A percentile compares a stretch with the other conserved stretches of the same genome.
Conservation (phyloP, 2,329 filamentous ascomycete genomes). For the Fusarium poae region DNA sequence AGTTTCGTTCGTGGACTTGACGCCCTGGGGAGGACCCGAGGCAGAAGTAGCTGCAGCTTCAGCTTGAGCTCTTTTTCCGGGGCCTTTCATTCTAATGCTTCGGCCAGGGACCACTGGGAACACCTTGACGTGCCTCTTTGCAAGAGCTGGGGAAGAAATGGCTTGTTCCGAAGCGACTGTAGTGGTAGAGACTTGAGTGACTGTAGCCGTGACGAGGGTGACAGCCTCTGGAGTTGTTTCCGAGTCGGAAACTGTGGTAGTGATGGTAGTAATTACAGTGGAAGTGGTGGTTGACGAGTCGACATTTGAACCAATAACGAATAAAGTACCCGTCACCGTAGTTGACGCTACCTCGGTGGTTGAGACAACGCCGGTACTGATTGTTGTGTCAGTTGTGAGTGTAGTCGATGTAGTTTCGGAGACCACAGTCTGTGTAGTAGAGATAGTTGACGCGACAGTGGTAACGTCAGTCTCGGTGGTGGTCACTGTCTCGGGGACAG, state of each 20-base stretch:
- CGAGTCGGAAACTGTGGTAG: not conserved
- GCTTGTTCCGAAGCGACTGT: not conserved
- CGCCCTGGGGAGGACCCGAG: not conserved
- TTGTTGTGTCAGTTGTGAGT: not conserved
- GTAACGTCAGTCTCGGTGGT: not conserved
- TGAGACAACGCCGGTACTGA: not conserved
- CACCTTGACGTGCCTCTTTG: too few species aligned
- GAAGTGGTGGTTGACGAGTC: not conserved
- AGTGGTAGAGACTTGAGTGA: not conserved
- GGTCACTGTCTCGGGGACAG: not conserved
- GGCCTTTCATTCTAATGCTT: too few species aligned
- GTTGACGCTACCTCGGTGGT: not conserved
- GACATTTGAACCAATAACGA: not conserved
- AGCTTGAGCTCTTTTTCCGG: not conserved
- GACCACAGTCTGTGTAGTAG: not conserved
- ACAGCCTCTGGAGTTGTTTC: not conserved
- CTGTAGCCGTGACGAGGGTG: not conserved
- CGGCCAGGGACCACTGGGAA: too few species aligned
- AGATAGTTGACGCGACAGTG: not conserved
- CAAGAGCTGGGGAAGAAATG: not conserved
- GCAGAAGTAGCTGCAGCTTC: not conserved
- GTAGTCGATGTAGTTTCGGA: not conserved
- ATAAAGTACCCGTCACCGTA: not conserved
- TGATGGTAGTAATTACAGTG: not conserved
- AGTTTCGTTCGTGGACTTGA: not conserved